Percentiles rank a stretch among this genome's conserved stretches.
These are phyloP conservation scores for Alternaria postmessia DNA, from an alignment of 2,329 filamentous ascomycete genomes.

Conservation along the genomic window DNA sequence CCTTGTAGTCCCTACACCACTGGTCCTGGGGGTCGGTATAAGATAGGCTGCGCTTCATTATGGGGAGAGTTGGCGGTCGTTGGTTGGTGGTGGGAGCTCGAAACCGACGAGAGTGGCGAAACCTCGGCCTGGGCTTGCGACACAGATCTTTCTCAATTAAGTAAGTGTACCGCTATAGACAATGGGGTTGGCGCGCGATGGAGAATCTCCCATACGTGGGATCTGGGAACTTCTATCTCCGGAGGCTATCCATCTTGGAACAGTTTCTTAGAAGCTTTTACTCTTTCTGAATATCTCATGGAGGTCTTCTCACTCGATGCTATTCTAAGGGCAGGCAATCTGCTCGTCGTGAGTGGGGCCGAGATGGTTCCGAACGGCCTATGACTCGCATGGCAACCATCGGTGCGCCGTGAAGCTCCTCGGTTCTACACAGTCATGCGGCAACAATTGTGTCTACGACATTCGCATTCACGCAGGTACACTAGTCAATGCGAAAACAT, in stretches of 20 bases:
- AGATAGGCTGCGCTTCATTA: too few species aligned
- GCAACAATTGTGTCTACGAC: background rate
- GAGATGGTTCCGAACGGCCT: background rate
- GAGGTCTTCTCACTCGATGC: background rate
- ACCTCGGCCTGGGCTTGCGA: too few species aligned
- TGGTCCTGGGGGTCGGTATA: too few species aligned
- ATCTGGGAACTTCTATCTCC: background rate
- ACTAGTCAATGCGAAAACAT: background rate
- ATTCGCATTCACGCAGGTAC: background rate
- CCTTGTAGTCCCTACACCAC: too few species aligned
- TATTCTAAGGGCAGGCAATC: background rate
- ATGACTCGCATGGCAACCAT: background rate
- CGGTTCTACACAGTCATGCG: background rate
- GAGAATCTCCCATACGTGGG: background rate
- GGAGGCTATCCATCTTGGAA: background rate
- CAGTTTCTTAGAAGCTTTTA: background rate
- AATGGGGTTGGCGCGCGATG: too few species aligned
- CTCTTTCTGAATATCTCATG: background rate
- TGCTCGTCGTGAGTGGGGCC: background rate
- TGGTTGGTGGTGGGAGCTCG: too few species aligned
- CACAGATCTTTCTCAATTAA: too few species aligned
- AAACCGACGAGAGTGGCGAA: too few species aligned
- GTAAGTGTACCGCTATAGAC: too few species aligned
- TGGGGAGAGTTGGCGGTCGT: too few species aligned
- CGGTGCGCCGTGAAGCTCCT: background rate